Base-by-base conservation (phyloP, 192 early-diverging fungal genomes). In the Cladochytrium replicatum region DNA sequence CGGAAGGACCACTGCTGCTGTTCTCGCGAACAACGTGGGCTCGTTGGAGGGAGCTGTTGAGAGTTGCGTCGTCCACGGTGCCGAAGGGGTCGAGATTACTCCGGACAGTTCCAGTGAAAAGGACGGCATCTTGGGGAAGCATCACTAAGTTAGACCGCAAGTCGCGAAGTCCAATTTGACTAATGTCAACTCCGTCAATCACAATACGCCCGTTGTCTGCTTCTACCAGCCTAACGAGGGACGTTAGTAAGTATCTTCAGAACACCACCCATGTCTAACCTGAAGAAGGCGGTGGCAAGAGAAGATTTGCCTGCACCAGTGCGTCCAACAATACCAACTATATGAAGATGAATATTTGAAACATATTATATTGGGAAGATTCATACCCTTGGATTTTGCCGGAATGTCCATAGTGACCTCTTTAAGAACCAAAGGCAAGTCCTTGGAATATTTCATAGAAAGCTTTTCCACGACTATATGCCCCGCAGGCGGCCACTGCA, bases 181-280 rank as follows among this genome's bases (percentile, higher is more conserved):
- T 46, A 24, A 81, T 79, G 23, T 88, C 80, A 24, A 85, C 56
- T 2, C 74, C 82, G 64, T 87, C 86, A 27, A 88, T 72, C 0
- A 63, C 26, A 24, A 90, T 74, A 6, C 48, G 41, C 11, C 85
- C 83, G n/a, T 60, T n/a, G n/a, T 54, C 6, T 6, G 63, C 66
- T 28, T 67, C 59, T 3, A 58, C 34, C n/a, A 67, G 41, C 17
- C 91, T 75, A 52, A 91, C 65, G 46, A 93, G 58, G 8, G 0
- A 83, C 61, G 28, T 88, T 73, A 0, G 13, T n/a, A 37, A 37
- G n/a, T n/a, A n/a, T n/a, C n/a, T n/a, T n/a, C n/a, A n/a, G n/a
- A n/a, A n/a, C n/a, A n/a, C n/a, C n/a, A n/a, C n/a, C n/a, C n/a
- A n/a, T n/a, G n/a, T n/a, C n/a, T n/a, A n/a, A n/a, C 11, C 90